Conservation (phyloP, 2,329 filamentous ascomycete species). For the Trichophyton simii region DNA sequence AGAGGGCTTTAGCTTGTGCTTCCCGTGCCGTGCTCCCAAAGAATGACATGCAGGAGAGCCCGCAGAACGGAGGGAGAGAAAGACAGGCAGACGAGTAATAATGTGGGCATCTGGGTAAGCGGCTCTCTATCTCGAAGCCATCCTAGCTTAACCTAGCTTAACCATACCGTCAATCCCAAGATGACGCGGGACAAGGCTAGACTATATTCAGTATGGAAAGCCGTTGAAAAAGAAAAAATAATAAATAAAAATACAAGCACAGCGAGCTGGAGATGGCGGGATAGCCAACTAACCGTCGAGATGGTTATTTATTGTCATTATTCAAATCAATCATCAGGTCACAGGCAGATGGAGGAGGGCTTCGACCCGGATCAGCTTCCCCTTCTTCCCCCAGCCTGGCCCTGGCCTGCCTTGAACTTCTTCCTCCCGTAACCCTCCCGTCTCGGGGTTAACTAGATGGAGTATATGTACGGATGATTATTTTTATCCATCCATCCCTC, state of each 20-base stretch:
- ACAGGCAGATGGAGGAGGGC: neutral
- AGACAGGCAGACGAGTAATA: neutral
- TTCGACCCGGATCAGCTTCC: neutral
- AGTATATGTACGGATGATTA: neutral
- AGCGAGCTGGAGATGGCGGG: neutral
- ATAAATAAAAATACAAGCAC: too few relatives aligned
- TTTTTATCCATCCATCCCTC: neutral
- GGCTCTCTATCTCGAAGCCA: neutral
- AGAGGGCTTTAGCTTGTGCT: neutral
- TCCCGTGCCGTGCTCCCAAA: neutral
- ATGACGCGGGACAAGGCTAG: neutral
- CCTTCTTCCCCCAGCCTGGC: neutral
- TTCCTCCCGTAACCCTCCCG: neutral
- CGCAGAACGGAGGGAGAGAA: neutral
- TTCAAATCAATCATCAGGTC: too few relatives aligned
- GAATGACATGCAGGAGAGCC: neutral
- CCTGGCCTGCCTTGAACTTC: neutral
- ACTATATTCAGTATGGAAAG: neutral
- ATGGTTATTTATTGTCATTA: too few relatives aligned
- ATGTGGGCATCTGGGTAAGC: neutral
- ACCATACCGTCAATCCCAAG: neutral
- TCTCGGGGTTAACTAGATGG: neutral
- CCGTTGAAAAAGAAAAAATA: neutral
- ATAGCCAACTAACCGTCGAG: too few relatives aligned
- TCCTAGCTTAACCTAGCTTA: too few relatives aligned